Base-by-base conservation (phyloP, 306 rosid species). In the Corylus americana region DNA sequence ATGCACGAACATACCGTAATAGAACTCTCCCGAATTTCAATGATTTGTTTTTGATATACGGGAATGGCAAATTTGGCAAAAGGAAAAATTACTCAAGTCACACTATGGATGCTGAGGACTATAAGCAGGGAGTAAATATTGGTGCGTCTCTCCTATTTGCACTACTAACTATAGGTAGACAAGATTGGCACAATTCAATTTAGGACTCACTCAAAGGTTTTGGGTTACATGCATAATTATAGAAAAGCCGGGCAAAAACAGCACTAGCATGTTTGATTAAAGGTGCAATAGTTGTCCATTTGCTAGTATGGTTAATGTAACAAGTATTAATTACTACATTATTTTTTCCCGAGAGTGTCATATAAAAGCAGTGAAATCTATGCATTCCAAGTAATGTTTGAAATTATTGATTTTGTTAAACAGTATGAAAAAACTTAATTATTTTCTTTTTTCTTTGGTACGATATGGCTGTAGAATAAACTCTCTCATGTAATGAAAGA, bases 1-100 rank as follows among this genome's bases (percentile, higher is more conserved):
- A 79, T 51, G 77, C 79, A 42, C 74, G 73, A 78, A 83, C 86
- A 11, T 85, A 90, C 62, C 58, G 74, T 66, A 78, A 80, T 71
- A 82, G 88, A 81, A 57, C 90, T 70, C 88, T 90, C 7, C 91
- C 91, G 58, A 90, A 78, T 82, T 78, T 87, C 81, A 84, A 86
- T 79, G 90, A 90, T 76, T 74, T 90, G 76, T 86, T 75, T 82
- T 78, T 90, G 75, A 87, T 90, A 68, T 87, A 79, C 80, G 91
- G 90, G 73, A 74, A 81, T 55, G 63, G 66, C 55, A 74, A 54
- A 48, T 6, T 18, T 68, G 61, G 39, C 20, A 27, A 72, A 68
- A 70, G 73, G 37, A 81, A 57, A 25, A 44, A 75, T 59, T 77
- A 54, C 80, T 72, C 82, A 74, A 71, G 45, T 62, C 44, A 73